Percentiles rank a stretch among this genome's conserved stretches.
Conservation (phyloP, 106 monocot species). For the Phalaenopsis aphrodite region DNA sequence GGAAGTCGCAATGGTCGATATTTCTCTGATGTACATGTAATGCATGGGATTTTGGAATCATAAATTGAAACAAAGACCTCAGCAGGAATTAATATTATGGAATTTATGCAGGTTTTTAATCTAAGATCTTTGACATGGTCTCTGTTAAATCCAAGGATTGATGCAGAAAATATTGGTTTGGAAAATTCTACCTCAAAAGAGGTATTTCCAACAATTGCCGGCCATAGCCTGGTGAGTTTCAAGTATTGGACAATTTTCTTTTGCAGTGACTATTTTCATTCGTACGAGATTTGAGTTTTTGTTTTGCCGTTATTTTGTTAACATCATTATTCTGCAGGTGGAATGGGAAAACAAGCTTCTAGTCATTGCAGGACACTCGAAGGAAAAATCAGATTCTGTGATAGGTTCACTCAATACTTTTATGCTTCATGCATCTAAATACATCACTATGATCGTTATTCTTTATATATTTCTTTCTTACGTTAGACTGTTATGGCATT, state of each 20-base stretch:
- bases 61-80: not conserved
- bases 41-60: not conserved
- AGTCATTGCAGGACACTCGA: conserved; percentile 64
- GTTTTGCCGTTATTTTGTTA: not conserved
- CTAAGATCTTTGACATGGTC: conserved; percentile 68
- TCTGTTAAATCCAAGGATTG: conserved; percentile 12
- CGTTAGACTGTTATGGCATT: not conserved
- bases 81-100: not conserved
- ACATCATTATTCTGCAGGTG: conserved; percentile 29
- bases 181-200: conserved; percentile 15
- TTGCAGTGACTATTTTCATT: not conserved
- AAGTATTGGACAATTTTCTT: not conserved
- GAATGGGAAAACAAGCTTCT: conserved; percentile 70
- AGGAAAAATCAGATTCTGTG: conserved; percentile 46
- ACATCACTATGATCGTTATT: not conserved
- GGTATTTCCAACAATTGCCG: conserved; percentile 49
- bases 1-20: conserved; percentile 89
- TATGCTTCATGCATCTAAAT: not conserved
- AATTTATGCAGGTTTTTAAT: conserved; percentile 62
- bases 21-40: conserved; percentile 79
- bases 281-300: not conserved
- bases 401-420: conserved; percentile 32
- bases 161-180: conserved; percentile 17
- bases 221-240: conserved; percentile 70
- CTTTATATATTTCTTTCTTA: not conserved